Percentiles rank a stretch among this genome's conserved stretches.
phyloP scores from a whole-genome alignment of 1,284 basidiomycete species.

The Sanghuangporus baumii region DNA sequence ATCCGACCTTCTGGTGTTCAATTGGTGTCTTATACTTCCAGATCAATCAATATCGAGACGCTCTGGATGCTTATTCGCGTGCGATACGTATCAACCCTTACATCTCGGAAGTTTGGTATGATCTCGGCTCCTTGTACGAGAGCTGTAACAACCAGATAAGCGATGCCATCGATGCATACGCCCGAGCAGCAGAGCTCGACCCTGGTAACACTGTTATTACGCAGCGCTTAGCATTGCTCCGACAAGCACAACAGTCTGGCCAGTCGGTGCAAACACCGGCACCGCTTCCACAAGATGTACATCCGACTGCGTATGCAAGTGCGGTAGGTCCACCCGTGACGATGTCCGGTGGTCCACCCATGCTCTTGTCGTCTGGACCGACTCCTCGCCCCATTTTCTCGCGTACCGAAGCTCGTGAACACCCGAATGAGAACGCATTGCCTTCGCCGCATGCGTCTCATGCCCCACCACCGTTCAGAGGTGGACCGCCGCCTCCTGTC shows the following conservation, averaged over 20 bases:
- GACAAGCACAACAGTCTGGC: constrained; percentile 78
- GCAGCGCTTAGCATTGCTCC: constrained; percentile 71
- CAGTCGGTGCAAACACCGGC: constrained; percentile 69
- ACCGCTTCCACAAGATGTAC: constrained; percentile 90
- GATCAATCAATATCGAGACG: constrained; percentile 98
- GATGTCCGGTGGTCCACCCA: constrained; percentile 29
- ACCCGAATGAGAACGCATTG: constrained; percentile 39
- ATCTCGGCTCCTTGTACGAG: constrained; percentile 95
- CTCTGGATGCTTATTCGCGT: constrained; percentile 96
- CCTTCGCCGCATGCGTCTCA: constrained; percentile 49
- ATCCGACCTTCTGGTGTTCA: constrained; percentile 99
- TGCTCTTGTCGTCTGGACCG: constrained; percentile 48
- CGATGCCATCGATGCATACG: constrained; percentile 98
- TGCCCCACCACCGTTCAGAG: constrained; percentile 66
- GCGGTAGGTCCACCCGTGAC: constrained; percentile 53
- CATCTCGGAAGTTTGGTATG: constrained; percentile 99
- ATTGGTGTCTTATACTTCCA: constrained; percentile 99
- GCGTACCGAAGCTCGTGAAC: constrained; percentile 58
- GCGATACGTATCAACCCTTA: constrained; percentile 99
- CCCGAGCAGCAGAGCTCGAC: constrained; percentile 87
- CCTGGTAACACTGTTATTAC: constrained; percentile 75
- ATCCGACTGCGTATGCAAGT: constrained; percentile 88
- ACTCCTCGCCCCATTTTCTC: constrained; percentile 47
- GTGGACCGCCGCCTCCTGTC: constrained; percentile 73
- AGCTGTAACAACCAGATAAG: constrained; percentile 99